Percentiles rank a stretch among this genome's conserved stretches.
Conservation (phyloP, 139 green algal species). For the Diplosphaera chodatii region DNA sequence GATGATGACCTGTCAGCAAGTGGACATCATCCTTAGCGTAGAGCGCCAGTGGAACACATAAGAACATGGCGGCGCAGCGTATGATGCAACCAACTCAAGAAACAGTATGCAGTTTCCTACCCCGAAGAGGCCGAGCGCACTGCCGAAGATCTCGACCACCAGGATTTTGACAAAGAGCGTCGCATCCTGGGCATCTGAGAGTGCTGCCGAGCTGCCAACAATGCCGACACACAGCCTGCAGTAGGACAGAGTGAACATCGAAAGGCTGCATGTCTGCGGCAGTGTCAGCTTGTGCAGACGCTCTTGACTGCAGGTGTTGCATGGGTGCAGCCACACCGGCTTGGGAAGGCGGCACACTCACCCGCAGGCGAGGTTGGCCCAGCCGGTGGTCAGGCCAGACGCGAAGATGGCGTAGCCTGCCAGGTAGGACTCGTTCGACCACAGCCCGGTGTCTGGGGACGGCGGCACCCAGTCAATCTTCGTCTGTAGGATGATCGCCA, state of each 20-base stretch:
- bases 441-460: slow-evolving; percentile 17
- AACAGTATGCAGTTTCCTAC: no score
- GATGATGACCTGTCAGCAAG: no score
- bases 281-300: no score
- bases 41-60: no score
- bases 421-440: slow-evolving; percentile 23
- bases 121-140: slow-evolving; percentile 46
- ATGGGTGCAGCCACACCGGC: no score
- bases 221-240: slow-evolving; percentile 93
- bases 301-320: no score
- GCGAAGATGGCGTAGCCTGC: slow-evolving; percentile 94
- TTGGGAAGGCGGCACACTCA: no score
- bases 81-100: no score
- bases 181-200: slow-evolving; percentile 95
- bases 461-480: slow-evolving; percentile 72
- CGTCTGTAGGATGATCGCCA: slow-evolving; percentile 98
- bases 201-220: slow-evolving; percentile 87
- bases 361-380: slow-evolving; percentile 93
- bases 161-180: slow-evolving; percentile 99
- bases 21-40: no score
- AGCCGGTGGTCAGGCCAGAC: slow-evolving; percentile 86
- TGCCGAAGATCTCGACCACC: slow-evolving; percentile 99
- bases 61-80: no score
- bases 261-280: no score
- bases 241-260: no score